These are phyloP conservation scores for Globisporangium cederbergense DNA, from an alignment of 352 stramenopile species.

Conservation along the genomic window DNA sequence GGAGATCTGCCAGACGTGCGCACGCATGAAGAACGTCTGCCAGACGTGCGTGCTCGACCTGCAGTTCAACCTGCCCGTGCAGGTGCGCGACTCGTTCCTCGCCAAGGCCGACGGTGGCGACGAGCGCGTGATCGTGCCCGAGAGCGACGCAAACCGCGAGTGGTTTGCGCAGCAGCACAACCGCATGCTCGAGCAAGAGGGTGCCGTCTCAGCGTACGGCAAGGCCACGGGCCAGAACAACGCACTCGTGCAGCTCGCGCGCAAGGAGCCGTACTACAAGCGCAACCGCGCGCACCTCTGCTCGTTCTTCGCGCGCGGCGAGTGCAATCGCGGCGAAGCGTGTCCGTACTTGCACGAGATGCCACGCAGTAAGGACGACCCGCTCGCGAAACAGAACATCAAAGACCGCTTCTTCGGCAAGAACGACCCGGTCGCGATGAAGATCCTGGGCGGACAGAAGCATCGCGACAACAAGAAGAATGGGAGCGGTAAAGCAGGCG, in stretches of 20 bases:
- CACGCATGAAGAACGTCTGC: constrained; percentile 99
- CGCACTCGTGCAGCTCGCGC: constrained; percentile 81
- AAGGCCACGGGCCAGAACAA: constrained; percentile 69
- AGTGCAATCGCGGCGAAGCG: constrained; percentile 90
- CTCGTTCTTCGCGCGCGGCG: constrained; percentile 93
- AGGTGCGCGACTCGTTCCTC: constrained; percentile 92
- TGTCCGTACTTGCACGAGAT: constrained; percentile 96
- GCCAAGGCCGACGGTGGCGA: constrained; percentile 37
- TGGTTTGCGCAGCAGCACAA: constrained; percentile 93
- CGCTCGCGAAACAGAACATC: constrained; percentile 95
- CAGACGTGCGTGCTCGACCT: constrained; percentile 99
- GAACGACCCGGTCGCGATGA: constrained; percentile 91
- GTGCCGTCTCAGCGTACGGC: constrained; percentile 83
- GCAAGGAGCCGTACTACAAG: constrained; percentile 90
- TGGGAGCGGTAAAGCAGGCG: constrained; percentile 16
- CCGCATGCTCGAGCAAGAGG: constrained; percentile 90
- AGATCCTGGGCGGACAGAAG: constrained; percentile 68
- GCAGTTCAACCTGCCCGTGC: constrained; percentile 95
- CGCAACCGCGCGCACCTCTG: constrained; percentile 91
- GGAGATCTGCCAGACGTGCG: constrained; percentile 96
- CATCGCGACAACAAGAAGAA: constrained; percentile 26
- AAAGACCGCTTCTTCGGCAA: constrained; percentile 93
- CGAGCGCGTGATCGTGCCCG: constrained; percentile 76
- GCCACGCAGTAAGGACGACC: constrained; percentile 90
- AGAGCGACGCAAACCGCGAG: constrained; percentile 93